Base-by-base conservation (phyloP, 495 filamentous ascomycete species). In the Podospora sp. region DNA sequence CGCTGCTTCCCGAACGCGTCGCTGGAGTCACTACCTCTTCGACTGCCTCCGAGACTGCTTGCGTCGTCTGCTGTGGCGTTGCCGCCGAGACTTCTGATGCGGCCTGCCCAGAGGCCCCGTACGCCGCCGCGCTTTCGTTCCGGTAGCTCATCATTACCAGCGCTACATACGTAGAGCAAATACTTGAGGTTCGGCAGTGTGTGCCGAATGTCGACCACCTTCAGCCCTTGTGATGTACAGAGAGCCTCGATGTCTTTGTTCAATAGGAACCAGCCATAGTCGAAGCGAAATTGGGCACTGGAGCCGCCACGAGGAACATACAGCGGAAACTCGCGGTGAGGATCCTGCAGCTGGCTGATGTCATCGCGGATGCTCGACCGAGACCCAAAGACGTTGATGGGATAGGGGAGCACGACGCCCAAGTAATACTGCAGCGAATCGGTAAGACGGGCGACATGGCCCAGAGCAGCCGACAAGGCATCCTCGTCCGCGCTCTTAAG, bases 161-260 rank as follows among this genome's bases (percentile, higher is more conserved):
- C 90, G 22, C 90, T 92, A 53, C 92, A 88, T 4, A 96, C 89
- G 68, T 92, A 96, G 2, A 97, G 80, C n/a, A 97, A 78, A 67
- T 96, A 97, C 77, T 96, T 96, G 21, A 98, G 78, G 71, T 99
- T 99, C 46, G 93, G 92, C 18, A 97, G 81, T 2, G 94, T 98
- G 66, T 97, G 91, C 0, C 95, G 83, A 16, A 97, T 90, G 76
- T 99, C 95, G 49, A 96, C 83, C 11, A 93, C 86, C 53, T 88
- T 86, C 2, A 97, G 75, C 0, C 90, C 91, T 65, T 90, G 86
- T n/a, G 85, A 82, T 65, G 83, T 86, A 68, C 93, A 91, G 29
- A 99, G 81, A 50, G 91, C 84, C 78, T 99, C 94, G 55, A 99
- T 92, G 71, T 97, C 84, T 73, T 97, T 94, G 78, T 98, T 97